These are phyloP conservation scores for Eucalyptus shirleyi DNA, from an alignment of 345 rosid species.

Conservation along the genomic window DNA sequence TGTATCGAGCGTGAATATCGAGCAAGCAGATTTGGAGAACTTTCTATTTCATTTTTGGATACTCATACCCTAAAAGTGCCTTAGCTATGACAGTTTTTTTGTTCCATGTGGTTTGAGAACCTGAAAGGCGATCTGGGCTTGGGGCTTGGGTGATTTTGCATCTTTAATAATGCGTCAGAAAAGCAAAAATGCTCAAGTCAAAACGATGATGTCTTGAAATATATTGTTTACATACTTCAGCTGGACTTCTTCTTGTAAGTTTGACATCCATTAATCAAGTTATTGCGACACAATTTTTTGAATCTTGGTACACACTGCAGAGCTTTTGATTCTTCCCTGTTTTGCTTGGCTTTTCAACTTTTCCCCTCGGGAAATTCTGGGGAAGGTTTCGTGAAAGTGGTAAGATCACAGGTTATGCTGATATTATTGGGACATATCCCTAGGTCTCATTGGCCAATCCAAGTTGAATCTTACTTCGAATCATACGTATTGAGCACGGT, in stretches of 20 bases:
- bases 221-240: neutral
- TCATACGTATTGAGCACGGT: neutral
- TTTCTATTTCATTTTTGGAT: neutral
- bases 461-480: neutral
- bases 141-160: neutral
- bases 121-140: neutral
- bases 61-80: neutral
- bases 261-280: neutral
- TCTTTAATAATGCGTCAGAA: neutral
- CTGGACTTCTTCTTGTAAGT: neutral
- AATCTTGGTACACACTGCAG: neutral
- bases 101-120: neutral
- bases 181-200: neutral
- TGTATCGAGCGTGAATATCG: neutral
- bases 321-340: neutral
- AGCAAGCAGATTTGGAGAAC: neutral
- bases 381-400: neutral
- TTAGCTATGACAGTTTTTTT: neutral
- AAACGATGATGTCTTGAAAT: neutral
- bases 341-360: neutral
- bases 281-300: neutral
- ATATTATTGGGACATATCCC: neutral
- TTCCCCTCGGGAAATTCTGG: neutral
- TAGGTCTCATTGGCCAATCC: neutral
- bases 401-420: neutral